Conservation (phyloP, 2,329 filamentous ascomycete species). For the Talaromyces sp. region DNA sequence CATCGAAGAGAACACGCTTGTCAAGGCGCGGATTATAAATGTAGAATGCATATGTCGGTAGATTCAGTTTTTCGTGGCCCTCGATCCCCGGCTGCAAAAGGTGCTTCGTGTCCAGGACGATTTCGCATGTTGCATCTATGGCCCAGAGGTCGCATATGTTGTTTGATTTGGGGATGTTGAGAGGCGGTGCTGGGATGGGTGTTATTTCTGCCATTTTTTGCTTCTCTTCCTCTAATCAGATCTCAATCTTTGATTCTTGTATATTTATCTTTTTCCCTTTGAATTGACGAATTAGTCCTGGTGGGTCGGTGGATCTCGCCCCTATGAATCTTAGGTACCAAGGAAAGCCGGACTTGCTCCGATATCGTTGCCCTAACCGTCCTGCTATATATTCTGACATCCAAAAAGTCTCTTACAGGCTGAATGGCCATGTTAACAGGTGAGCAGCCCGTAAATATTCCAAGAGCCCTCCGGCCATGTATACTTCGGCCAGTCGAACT, state of each 20-base stretch:
- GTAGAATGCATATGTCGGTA: neutral
- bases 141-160: slow-evolving; percentile 14
- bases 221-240: neutral
- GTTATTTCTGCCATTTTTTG: neutral
- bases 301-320: neutral
- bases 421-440: neutral
- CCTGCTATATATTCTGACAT: neutral
- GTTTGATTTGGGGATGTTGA: slow-evolving; percentile 19
- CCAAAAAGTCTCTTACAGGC: neutral
- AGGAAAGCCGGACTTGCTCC: neutral
- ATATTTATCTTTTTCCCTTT: neutral
- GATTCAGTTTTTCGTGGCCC: neutral
- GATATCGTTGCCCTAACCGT: neutral
- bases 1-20: neutral
- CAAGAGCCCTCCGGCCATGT: neutral
- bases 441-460: neutral
- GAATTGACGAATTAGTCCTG: neutral
- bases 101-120: neutral
- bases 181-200: neutral
- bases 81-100: neutral
- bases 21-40: neutral
- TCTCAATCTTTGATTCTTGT: neutral
- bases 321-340: neutral
- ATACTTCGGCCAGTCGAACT: neutral
- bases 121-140: neutral